Conservation (phyloP, 257 asterid genomes). For the Hygrophila difformis region DNA sequence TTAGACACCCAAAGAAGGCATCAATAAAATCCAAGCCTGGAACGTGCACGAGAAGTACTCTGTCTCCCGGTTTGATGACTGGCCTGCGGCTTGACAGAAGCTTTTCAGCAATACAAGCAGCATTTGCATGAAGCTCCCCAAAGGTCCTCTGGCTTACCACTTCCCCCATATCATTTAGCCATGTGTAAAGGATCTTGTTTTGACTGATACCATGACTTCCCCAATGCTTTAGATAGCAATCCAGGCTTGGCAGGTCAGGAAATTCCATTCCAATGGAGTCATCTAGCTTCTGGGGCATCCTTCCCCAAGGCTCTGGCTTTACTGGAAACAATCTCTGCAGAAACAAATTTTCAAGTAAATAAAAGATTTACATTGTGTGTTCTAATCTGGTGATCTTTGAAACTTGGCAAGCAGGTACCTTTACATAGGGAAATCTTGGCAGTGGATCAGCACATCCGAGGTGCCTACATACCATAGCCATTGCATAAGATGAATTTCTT, state of each 20-base stretch:
- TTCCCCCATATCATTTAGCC: slow-evolving; percentile 67
- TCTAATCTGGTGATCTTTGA: not conserved
- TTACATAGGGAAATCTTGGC: slow-evolving; percentile 58
- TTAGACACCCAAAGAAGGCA: slow-evolving; percentile 76
- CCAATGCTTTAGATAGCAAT: slow-evolving; percentile 67
- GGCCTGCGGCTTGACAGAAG: slow-evolving; percentile 61
- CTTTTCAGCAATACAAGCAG: slow-evolving; percentile 56
- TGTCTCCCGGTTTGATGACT: slow-evolving; percentile 50
- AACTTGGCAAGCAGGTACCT: slow-evolving; percentile 38
- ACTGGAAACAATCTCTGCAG: slow-evolving; percentile 57
- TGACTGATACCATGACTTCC: slow-evolving; percentile 35
- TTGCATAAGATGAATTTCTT: slow-evolving; percentile 69
- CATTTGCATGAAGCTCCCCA: slow-evolving; percentile 55
- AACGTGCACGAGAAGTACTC: slow-evolving; percentile 68
- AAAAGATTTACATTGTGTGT: not conserved
- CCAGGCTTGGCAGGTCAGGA: slow-evolving; percentile 55
- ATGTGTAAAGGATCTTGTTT: slow-evolving; percentile 57
- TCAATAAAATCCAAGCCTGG: slow-evolving; percentile 80
- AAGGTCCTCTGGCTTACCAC: slow-evolving; percentile 39
- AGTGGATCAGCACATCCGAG: slow-evolving; percentile 42
- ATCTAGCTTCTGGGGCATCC: slow-evolving; percentile 30
- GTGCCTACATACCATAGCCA: slow-evolving; percentile 49
- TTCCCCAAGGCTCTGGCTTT: slow-evolving; percentile 22
- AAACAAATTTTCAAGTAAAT: slow-evolving; percentile 5
- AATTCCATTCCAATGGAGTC: slow-evolving; percentile 52